These are phyloP conservation scores for Myxozyma melibiosi DNA, from an alignment of 805 yeast genomes.

Conservation along the genomic window DNA sequence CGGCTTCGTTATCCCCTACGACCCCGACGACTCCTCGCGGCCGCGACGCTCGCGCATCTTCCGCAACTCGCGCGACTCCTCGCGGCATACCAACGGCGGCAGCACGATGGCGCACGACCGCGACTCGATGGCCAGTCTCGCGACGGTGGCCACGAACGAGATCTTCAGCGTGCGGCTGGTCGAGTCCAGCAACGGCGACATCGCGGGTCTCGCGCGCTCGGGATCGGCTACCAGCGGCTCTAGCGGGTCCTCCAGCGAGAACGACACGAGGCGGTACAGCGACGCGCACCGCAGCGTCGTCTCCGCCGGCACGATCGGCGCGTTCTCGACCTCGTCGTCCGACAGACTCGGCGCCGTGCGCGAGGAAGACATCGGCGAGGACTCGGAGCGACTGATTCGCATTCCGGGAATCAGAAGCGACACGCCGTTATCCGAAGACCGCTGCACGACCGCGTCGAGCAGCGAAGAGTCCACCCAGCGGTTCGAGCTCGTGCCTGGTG, in stretches of 20 bases:
- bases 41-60: slow-evolving; percentile 31
- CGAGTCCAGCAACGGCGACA: slow-evolving; percentile 27
- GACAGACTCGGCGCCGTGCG: slow-evolving; percentile 17
- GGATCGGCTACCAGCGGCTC: slow-evolving; percentile 1
- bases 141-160: slow-evolving; percentile 37
- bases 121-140: slow-evolving; percentile 36
- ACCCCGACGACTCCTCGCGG: slow-evolving; percentile 28
- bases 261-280: neutral
- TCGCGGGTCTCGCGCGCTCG: slow-evolving; percentile 19
- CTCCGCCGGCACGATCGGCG: slow-evolving; percentile 26
- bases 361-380: slow-evolving; percentile 30
- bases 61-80: slow-evolving; percentile 13
- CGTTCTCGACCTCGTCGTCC: slow-evolving; percentile 25
- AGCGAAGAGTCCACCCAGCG: slow-evolving; percentile 13
- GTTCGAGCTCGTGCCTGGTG: slow-evolving; percentile 29
- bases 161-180: slow-evolving; percentile 35
- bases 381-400: slow-evolving; percentile 14
- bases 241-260: neutral
- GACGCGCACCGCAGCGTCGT: slow-evolving; percentile 8
- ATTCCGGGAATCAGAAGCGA: slow-evolving; percentile 12
- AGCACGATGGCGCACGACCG: slow-evolving; percentile 15
- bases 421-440: slow-evolving; percentile 4
- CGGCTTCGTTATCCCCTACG: slow-evolving; percentile 30
- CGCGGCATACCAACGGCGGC: neutral
- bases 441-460: neutral